These are phyloP conservation scores for Pistacia vera DNA, from an alignment of 345 rosid species.

Conservation along the genomic window DNA sequence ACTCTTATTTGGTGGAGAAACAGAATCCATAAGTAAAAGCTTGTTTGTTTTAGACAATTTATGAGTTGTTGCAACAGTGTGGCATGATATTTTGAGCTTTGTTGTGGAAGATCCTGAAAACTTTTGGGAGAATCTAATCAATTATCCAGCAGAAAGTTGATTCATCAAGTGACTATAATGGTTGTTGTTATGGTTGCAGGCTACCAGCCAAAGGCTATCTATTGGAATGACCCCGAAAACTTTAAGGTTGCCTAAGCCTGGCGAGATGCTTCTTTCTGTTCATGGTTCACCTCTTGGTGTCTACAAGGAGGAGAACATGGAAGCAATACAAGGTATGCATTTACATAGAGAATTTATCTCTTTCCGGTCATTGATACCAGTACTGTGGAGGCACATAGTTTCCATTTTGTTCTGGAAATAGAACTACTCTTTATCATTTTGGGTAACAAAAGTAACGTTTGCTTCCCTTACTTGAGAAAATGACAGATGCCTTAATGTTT, in stretches of 20 bases:
- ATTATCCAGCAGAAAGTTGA: too few relatives aligned
- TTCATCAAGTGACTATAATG: not conserved
- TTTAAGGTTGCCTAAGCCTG: constrained; percentile 76
- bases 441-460: not conserved
- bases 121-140: too few relatives aligned
- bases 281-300: constrained; percentile 94
- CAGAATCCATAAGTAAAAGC: not conserved
- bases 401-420: not conserved
- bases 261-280: constrained; percentile 90
- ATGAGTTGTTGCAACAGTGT: not conserved
- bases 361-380: not conserved
- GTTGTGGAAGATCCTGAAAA: not conserved
- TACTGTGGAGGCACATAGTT: not conserved
- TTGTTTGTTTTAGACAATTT: not conserved
- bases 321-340: constrained; percentile 71
- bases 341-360: not conserved
- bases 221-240: constrained; percentile 95
- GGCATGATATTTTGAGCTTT: not conserved
- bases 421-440: constrained; percentile 1
- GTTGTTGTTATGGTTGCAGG: constrained; percentile 39
- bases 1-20: not conserved
- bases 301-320: constrained; percentile 88
- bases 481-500: not conserved
- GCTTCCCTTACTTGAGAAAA: not conserved
- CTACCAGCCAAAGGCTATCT: constrained; percentile 73